These are phyloP conservation scores for Hypoxylon sp. DNA, from an alignment of 2,329 filamentous ascomycete species.

Conservation along the genomic window DNA sequence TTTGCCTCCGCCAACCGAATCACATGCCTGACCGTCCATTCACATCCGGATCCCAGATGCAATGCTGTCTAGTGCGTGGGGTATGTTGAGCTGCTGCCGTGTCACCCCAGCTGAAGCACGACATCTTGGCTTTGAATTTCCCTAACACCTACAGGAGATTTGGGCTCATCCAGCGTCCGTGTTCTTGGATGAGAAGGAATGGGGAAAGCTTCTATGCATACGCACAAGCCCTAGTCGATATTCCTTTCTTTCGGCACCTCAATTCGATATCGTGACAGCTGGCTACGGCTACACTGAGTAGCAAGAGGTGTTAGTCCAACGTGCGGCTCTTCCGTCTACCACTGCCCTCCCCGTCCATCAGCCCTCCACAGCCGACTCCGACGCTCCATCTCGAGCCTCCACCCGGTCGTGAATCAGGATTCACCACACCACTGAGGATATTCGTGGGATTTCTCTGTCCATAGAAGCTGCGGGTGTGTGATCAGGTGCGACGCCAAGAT, in stretches of 20 bases:
- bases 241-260: neutral
- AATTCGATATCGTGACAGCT: constrained; percentile 1
- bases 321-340: neutral
- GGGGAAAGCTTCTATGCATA: neutral
- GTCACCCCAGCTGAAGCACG: constrained; percentile 19
- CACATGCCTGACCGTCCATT: constrained; percentile 31
- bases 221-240: neutral
- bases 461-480: constrained; percentile 17
- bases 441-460: constrained; percentile 24
- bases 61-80: constrained; percentile 30
- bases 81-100: constrained; percentile 20
- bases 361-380: constrained; percentile 20
- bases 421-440: constrained; percentile 20
- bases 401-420: constrained; percentile 18
- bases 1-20: too few species aligned
- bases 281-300: neutral
- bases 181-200: neutral
- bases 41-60: constrained; percentile 16
- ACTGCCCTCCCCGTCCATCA: constrained; percentile 3
- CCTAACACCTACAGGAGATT: constrained; percentile 22
- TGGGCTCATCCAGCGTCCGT: neutral
- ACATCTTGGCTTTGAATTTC: constrained; percentile 18
- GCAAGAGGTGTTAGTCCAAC: constrained; percentile 13
- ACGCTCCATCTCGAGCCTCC: constrained; percentile 15
- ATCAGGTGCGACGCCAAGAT: constrained; percentile 33